These are phyloP conservation scores for Gaeumannomyces tritici DNA, from an alignment of 2,329 filamentous ascomycete species.

Conservation along the genomic window DNA sequence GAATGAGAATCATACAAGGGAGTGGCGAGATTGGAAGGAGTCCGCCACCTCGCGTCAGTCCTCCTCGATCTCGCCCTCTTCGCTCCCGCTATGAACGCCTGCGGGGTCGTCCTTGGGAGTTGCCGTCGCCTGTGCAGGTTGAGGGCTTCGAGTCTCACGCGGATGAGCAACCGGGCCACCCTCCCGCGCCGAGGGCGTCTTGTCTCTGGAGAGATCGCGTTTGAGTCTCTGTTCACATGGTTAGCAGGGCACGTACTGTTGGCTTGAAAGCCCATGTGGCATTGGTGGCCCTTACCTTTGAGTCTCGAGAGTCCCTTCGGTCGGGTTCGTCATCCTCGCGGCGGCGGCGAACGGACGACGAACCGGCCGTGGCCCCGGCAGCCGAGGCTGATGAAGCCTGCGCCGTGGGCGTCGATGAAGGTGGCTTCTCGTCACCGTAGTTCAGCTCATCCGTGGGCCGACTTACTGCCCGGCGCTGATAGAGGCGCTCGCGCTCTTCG, in stretches of 20 bases:
- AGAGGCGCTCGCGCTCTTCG: conserved; percentile 79
- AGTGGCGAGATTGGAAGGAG: background rate
- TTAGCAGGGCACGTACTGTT: conserved; percentile 15
- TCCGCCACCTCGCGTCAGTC: conserved; percentile 29
- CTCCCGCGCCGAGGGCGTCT: conserved; percentile 18
- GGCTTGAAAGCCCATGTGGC: background rate
- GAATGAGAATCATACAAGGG: background rate
- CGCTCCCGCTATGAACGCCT: conserved; percentile 73
- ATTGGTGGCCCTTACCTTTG: conserved; percentile 43
- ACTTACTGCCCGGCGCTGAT: conserved; percentile 65
- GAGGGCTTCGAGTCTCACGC: conserved; percentile 27
- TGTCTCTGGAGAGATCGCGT: background rate
- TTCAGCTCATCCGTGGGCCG: conserved; percentile 80
- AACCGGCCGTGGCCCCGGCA: background rate
- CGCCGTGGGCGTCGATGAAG: conserved; percentile 9
- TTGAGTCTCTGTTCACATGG: conserved; percentile 36
- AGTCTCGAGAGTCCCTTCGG: conserved; percentile 54
- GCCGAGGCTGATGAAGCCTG: conserved; percentile 32
- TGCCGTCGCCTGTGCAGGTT: conserved; percentile 5
- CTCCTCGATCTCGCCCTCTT: conserved; percentile 97
- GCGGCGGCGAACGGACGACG: conserved; percentile 55
- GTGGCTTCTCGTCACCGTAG: conserved; percentile 67
- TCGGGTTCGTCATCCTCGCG: conserved; percentile 66
- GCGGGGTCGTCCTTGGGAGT: conserved; percentile 41
- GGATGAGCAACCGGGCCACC: background rate